Conservation (phyloP, 306 rosid species). For the Pueraria montana region DNA sequence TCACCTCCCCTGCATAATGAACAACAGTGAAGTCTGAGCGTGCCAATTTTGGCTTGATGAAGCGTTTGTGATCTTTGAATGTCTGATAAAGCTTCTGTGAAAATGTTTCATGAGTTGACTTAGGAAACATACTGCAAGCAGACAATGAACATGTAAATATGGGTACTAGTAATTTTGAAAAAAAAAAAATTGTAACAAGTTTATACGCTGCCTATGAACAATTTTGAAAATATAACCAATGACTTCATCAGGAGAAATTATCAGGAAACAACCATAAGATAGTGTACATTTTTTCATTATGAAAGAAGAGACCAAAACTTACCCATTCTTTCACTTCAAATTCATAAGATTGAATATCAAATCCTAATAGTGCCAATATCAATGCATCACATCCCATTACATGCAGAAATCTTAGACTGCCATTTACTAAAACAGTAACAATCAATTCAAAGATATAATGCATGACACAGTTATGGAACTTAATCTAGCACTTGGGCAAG, state of each 20-base stretch:
- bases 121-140: constrained; percentile 87
- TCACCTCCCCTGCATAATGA: constrained; percentile 96
- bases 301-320: constrained; percentile 42
- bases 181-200: constrained; percentile 3
- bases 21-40: constrained; percentile 84
- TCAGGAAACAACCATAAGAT: constrained; percentile 41
- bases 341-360: constrained; percentile 36
- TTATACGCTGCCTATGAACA: constrained; percentile 21
- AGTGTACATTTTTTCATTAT: neutral
- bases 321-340: constrained; percentile 34
- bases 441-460: constrained; percentile 35
- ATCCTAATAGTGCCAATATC: constrained; percentile 26
- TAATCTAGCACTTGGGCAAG: constrained; percentile 33
- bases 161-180: neutral
- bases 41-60: constrained; percentile 91
- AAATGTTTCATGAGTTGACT: constrained; percentile 93
- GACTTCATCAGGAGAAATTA: constrained; percentile 27
- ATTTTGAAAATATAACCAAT: constrained; percentile 44
- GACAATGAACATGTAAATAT: constrained; percentile 43
- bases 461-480: constrained; percentile 21
- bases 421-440: constrained; percentile 9
- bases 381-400: constrained; percentile 35
- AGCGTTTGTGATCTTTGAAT: constrained; percentile 87
- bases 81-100: constrained; percentile 87
- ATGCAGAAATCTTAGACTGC: constrained; percentile 20